A percentile compares a stretch with the other conserved stretches of the same genome.
These are phyloP conservation scores for Thraustochytrium aureum DNA, from an alignment of 352 stramenopile species.

Conservation along the genomic window DNA sequence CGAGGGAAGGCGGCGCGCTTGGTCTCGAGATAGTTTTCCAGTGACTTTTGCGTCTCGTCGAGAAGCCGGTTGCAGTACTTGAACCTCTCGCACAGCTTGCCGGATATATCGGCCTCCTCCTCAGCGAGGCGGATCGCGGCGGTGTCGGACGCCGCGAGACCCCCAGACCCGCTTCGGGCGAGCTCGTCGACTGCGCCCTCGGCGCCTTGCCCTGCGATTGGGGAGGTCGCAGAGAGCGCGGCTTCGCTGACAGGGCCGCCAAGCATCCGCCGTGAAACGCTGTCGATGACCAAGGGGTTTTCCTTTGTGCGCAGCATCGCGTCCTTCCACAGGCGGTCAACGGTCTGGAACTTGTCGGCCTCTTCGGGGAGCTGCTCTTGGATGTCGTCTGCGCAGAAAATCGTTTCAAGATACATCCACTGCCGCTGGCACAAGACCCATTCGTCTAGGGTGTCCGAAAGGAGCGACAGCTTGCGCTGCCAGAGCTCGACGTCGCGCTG, in stretches of 20 bases:
- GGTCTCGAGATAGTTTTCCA: conserved; percentile 71
- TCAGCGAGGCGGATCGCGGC: neutral
- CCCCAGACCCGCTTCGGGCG: neutral
- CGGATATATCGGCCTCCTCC: conserved; percentile 58
- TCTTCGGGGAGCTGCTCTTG: conserved; percentile 94
- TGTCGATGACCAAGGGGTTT: conserved; percentile 48
- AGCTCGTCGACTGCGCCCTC: neutral
- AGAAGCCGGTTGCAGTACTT: conserved; percentile 64
- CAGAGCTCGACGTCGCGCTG: conserved; percentile 60
- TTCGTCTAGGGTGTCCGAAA: conserved; percentile 86
- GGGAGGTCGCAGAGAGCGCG: too few relatives aligned
- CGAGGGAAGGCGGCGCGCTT: conserved; percentile 66
- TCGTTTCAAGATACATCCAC: conserved; percentile 95
- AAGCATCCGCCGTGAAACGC: conserved; percentile 25
- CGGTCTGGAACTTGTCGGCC: conserved; percentile 63
- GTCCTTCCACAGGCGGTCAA: conserved; percentile 59
- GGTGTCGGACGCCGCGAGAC: neutral
- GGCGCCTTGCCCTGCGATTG: neutral
- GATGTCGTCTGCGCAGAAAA: conserved; percentile 94
- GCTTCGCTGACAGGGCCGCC: too few relatives aligned
- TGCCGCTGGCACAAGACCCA: conserved; percentile 90
- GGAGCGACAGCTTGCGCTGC: conserved; percentile 82
- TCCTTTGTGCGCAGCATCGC: conserved; percentile 51
- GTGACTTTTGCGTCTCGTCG: conserved; percentile 68
- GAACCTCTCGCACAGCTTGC: conserved; percentile 55